phyloP scores from a whole-genome alignment of 73 alveolate species.

The Tetrahymena thermophila region DNA sequence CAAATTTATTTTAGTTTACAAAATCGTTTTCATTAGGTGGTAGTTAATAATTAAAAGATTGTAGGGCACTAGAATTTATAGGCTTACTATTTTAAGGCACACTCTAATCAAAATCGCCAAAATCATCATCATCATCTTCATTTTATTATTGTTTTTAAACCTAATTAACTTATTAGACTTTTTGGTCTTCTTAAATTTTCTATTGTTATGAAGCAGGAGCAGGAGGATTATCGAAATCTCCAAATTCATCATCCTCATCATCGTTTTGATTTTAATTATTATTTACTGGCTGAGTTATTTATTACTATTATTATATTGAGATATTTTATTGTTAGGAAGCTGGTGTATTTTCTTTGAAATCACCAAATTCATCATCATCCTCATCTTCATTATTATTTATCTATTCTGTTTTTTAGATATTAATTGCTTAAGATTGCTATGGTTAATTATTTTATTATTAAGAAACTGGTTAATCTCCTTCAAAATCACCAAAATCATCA shows the following conservation, averaged over 20 bases:
- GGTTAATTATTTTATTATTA: too few relatives aligned
- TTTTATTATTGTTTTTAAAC: background rate
- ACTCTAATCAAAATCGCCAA: background rate
- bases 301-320: background rate
- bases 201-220: background rate
- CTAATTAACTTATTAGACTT: too few relatives aligned
- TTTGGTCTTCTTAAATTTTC: too few relatives aligned
- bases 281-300: background rate
- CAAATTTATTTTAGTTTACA: background rate
- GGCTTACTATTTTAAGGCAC: background rate
- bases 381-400: background rate
- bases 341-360: background rate
- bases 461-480: background rate
- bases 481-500: background rate
- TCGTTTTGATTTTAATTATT: background rate
- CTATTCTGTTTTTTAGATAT: background rate
- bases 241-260: background rate
- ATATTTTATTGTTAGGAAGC: background rate
- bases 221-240: background rate
- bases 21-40: background rate
- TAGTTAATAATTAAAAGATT: background rate
- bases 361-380: background rate
- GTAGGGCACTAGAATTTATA: background rate
- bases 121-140: background rate
- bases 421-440: too few relatives aligned